Conservation (phyloP, 2,329 filamentous ascomycete genomes). For the Stachybotrys elegans region DNA sequence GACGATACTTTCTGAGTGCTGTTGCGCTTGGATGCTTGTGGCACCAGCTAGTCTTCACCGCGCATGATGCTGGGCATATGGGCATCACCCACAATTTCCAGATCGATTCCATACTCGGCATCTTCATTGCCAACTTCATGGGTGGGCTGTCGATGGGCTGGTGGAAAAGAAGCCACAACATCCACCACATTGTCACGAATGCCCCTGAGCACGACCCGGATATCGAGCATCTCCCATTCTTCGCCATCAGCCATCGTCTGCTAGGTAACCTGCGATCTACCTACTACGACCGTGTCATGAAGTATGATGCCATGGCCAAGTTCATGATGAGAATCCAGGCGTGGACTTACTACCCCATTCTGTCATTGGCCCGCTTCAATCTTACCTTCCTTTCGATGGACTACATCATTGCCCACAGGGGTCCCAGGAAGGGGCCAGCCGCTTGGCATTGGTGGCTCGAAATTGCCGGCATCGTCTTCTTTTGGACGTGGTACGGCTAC, state of each 20-base stretch:
- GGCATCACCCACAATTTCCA: constrained; percentile 91
- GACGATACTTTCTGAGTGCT: constrained; percentile 66
- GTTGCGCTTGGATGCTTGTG: constrained; percentile 77
- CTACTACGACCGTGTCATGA: constrained; percentile 78
- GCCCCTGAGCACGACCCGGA: constrained; percentile 93
- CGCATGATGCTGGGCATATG: constrained; percentile 95
- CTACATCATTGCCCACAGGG: constrained; percentile 65
- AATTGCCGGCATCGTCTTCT: constrained; percentile 68
- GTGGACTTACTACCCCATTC: constrained; percentile 77
- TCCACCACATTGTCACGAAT: constrained; percentile 95
- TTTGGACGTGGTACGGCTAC: constrained; percentile 87
- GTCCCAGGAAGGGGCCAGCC: constrained; percentile 68
- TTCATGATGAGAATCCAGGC: constrained; percentile 69
- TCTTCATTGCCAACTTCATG: constrained; percentile 82
- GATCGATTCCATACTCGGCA: constrained; percentile 78
- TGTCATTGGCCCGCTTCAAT: constrained; percentile 81
- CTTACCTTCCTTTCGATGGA: constrained; percentile 78
- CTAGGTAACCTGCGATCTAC: constrained; percentile 68
- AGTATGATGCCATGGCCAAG: constrained; percentile 70
- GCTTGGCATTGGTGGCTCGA: constrained; percentile 85
- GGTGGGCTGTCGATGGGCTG: constrained; percentile 88
- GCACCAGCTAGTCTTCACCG: constrained; percentile 92
- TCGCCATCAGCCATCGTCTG: constrained; percentile 80
- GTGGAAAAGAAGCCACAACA: constrained; percentile 97
- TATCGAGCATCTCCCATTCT: constrained; percentile 86